phyloP scores from a whole-genome alignment of 441 rosid genomes.

The California macrophylla region DNA sequence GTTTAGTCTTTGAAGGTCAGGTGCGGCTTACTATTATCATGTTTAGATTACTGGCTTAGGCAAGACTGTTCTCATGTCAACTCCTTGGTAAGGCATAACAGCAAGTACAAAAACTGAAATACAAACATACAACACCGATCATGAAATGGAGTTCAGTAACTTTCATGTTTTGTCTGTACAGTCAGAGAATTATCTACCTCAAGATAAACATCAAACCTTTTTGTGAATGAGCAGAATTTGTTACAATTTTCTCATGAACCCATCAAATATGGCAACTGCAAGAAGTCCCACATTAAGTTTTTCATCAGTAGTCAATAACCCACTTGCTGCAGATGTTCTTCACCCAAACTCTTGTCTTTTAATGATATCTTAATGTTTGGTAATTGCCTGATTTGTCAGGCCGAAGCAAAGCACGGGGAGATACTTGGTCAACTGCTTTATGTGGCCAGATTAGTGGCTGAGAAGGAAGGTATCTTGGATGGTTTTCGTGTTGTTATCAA shows the following conservation, averaged over 20 bases:
- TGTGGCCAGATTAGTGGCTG: slow-evolving; percentile 77
- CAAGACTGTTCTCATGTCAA: too few species aligned
- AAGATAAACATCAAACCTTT: background rate
- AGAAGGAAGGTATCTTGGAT: slow-evolving; percentile 69
- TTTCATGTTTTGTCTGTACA: background rate
- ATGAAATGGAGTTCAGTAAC: background rate
- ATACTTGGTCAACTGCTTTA: slow-evolving; percentile 62
- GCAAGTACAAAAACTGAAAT: background rate
- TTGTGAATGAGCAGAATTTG: background rate
- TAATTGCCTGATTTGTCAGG: slow-evolving; percentile 32
- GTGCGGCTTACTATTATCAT: background rate
- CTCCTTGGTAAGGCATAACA: background rate
- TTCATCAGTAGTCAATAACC: background rate
- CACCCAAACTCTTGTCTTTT: too few species aligned
- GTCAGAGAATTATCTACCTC: background rate
- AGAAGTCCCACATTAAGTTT: background rate
- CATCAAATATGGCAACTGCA: background rate
- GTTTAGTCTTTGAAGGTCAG: background rate
- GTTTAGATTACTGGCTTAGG: background rate
- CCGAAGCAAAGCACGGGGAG: slow-evolving; percentile 58
- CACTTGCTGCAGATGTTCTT: too few species aligned
- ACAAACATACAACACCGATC: background rate
- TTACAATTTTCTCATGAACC: background rate
- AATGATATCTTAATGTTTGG: background rate
- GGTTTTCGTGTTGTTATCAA: slow-evolving; percentile 86